Evolutionary conservation across 2,329 filamentous ascomycete genomes (phyloP).

Genomic region (Botrytis deweyae): DNA sequence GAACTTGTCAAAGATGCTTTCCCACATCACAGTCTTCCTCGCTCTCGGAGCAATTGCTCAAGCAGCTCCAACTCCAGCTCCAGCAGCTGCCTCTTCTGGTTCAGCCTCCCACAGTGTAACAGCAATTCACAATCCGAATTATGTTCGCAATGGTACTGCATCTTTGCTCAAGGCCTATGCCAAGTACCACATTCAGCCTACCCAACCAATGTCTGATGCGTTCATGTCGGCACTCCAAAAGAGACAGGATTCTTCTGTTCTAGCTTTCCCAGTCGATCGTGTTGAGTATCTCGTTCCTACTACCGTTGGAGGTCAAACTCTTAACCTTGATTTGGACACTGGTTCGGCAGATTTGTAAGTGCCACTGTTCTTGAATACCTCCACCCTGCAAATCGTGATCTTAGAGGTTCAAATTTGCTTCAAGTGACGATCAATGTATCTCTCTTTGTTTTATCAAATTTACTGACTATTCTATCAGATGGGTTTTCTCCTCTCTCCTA

Average conservation of each 20-base stretch:
- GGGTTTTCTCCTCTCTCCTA: conserved; percentile 38
- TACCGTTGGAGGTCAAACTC: conserved; percentile 34
- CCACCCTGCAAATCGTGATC: not conserved
- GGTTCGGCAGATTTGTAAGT: conserved; percentile 39
- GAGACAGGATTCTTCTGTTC: conserved; percentile 36
- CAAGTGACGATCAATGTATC: not conserved
- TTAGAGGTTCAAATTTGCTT: not conserved
- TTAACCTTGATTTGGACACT: conserved; percentile 39
- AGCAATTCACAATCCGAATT: conserved; percentile 35
- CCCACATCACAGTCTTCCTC: conserved; percentile 30
- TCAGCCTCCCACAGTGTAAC: conserved; percentile 30
- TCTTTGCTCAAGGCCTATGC: conserved; percentile 38
- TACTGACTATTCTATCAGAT: conserved; percentile 21
- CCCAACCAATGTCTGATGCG: conserved; percentile 29
- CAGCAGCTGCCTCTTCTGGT: not conserved
- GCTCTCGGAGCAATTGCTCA: conserved; percentile 31
- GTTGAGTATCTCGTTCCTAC: conserved; percentile 36
- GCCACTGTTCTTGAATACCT: not conserved
- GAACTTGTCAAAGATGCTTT: conserved; percentile 33
- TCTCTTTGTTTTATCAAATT: not conserved
- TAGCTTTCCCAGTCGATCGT: conserved; percentile 28
- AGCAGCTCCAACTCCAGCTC: conserved; percentile 28
- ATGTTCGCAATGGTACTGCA: conserved; percentile 37
- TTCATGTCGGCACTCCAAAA: conserved; percentile 33
- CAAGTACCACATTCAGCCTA: conserved; percentile 36